Percentiles rank a stretch among this genome's conserved stretches.
Conservation (phyloP, 2,329 filamentous ascomycete species). For the Talaromyces sp. region DNA sequence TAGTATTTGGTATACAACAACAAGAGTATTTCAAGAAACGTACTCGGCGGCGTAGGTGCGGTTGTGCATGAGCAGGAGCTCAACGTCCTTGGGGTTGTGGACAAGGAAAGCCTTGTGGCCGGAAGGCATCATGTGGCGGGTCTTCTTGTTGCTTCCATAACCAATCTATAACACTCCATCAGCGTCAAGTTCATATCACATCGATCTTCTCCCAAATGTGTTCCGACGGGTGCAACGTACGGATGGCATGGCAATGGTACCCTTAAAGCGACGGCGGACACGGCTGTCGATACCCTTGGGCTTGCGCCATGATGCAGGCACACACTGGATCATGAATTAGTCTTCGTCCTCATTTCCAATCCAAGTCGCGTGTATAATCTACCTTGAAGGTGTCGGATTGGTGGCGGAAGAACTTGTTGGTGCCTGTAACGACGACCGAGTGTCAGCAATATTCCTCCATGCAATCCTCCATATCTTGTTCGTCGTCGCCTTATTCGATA, state of each 20-base stretch:
- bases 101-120: slow-evolving; percentile 99
- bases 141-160: slow-evolving; percentile 99
- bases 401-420: slow-evolving; percentile 92
- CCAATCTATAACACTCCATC: slow-evolving; percentile 64
- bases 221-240: slow-evolving; percentile 55
- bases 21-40: slow-evolving; percentile 33
- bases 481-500: neutral
- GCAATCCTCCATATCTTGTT: slow-evolving; percentile 3
- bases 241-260: slow-evolving; percentile 94
- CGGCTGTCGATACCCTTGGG: slow-evolving; percentile 99
- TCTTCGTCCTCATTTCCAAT: neutral
- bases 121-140: slow-evolving; percentile 95
- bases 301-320: slow-evolving; percentile 92
- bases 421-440: slow-evolving; percentile 52
- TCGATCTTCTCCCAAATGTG: neutral
- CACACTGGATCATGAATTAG: slow-evolving; percentile 45
- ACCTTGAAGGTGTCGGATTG: slow-evolving; percentile 89
- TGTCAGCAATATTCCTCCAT: slow-evolving; percentile 27
- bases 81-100: slow-evolving; percentile 91
- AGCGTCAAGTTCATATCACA: slow-evolving; percentile 1
- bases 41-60: slow-evolving; percentile 98
- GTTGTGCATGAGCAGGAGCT: slow-evolving; percentile 99
- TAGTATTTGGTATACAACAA: neutral
- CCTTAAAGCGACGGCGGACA: slow-evolving; percentile 95
- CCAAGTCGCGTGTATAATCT: neutral